Evolutionary conservation across 2,329 filamentous ascomycete genomes (phyloP).

Genomic region (Pleoardoris graminearum): DNA sequence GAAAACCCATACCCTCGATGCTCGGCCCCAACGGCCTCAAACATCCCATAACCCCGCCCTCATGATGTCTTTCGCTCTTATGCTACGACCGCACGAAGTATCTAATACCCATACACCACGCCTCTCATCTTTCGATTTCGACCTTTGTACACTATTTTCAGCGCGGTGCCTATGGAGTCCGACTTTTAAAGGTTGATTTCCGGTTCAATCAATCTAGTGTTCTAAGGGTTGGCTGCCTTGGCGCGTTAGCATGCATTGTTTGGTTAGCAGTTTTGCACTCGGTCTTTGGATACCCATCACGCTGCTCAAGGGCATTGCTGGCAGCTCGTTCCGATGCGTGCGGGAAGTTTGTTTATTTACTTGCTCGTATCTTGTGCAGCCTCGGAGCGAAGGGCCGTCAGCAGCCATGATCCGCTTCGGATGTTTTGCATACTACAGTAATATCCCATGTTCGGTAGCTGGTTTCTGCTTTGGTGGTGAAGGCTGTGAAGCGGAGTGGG

Average conservation of each 20-base stretch:
- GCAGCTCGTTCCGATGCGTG: slow-evolving; percentile 4
- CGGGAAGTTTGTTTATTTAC: background rate
- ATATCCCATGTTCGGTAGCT: background rate
- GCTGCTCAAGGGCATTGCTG: slow-evolving; percentile 3
- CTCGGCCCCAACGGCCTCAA: slow-evolving; percentile 36
- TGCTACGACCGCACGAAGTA: slow-evolving; percentile 8
- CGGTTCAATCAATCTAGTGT: slow-evolving; percentile 29
- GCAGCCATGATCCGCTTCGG: background rate
- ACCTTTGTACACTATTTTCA: slow-evolving; percentile 34
- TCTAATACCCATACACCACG: slow-evolving; percentile 22
- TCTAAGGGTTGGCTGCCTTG: slow-evolving; percentile 17
- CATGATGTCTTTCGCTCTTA: slow-evolving; percentile 17
- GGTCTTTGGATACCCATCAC: slow-evolving; percentile 11
- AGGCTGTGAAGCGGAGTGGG: background rate
- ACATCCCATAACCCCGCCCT: slow-evolving; percentile 32
- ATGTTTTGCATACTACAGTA: background rate
- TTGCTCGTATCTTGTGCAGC: background rate
- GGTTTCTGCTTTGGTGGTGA: background rate
- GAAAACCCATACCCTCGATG: slow-evolving; percentile 54
- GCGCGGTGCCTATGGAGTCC: slow-evolving; percentile 37
- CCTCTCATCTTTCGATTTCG: slow-evolving; percentile 15
- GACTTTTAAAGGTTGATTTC: slow-evolving; percentile 6
- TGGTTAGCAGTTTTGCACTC: background rate
- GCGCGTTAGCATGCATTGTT: background rate
- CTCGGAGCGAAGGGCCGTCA: background rate